Evolutionary conservation across 208 protist species (phyloP), one percentile per base, ranked within the genome.

Genomic region (Leishmania gerbilli): DNA sequence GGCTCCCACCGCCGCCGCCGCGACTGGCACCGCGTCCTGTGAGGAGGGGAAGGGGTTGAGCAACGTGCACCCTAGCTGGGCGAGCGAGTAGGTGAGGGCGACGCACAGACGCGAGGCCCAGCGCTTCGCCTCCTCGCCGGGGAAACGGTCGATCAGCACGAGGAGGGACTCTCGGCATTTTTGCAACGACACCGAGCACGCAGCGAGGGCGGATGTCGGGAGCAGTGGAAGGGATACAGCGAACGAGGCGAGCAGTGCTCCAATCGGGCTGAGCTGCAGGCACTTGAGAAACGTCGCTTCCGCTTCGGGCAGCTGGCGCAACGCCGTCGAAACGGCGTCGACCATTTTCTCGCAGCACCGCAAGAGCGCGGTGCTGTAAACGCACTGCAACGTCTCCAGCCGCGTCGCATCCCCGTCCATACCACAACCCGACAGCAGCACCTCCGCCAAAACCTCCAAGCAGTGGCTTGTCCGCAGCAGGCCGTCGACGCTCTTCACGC

Each of bases 361-460:
- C 27, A 98, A 83, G 71, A 98, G 87, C 8, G 92, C 87, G 65
- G 92, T 95, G 79, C 84, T 87, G 84, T 95, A 96, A 51, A 81
- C 84, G 27, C 88, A 78, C 58, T 84, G 77, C 56, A 94, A 82
- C 2, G 47, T 78, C 60, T 86, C 80, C 3, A 87, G 74, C 0
- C 78, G 78, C 42, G 51, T 64, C 40, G 65, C 64, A 58, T 79
- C 77, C 49, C 72, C 58, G 7, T 79, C 67, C 51, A 65, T 62
- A 49, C 77, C 72, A 34, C 77, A 78, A 1, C 65, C 75, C 42
- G 78, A 76, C 21, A 88, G 79, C 0, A 98, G 87, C 77, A 95
- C 89, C 82, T 98, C 93, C 78, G 95, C 91, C 77, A 98, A 88
- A 58, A 97, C 90, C 71, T 95, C 90, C 62, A 98, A 87, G 81